Evolutionary conservation across 1,284 basidiomycete genomes (phyloP).

Genomic region (Irpex rosettiformis): DNA sequence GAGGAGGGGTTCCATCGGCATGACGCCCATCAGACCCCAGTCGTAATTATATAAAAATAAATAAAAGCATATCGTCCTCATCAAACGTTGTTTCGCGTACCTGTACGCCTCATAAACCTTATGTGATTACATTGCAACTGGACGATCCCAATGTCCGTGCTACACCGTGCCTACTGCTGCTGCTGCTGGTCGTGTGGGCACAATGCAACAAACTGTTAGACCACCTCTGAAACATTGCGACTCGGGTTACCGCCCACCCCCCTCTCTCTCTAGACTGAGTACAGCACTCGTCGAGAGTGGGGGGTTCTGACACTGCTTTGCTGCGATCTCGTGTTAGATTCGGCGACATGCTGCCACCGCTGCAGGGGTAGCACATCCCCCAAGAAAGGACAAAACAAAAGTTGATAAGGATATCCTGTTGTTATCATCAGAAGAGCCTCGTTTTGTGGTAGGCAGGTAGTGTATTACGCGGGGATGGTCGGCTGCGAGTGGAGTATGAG

Average conservation of each 20-base stretch:
- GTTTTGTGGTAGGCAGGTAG: not conserved
- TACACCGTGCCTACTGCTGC: not conserved
- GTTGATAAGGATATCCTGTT: not conserved
- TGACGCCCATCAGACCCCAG: not conserved
- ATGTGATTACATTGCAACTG: not conserved
- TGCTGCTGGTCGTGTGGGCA: not conserved
- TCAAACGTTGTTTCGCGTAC: too few relatives aligned
- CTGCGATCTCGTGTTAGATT: not conserved
- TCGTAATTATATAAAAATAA: not conserved
- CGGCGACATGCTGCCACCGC: not conserved
- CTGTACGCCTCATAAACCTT: not conserved
- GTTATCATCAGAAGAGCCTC: not conserved
- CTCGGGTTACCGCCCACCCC: not conserved
- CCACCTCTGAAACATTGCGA: not conserved
- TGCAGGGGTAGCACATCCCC: not conserved
- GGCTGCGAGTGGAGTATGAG: too few relatives aligned
- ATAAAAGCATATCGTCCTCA: too few relatives aligned
- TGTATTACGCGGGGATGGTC: not conserved
- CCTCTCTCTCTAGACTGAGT: too few relatives aligned
- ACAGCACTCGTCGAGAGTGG: too few relatives aligned
- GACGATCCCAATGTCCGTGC: not conserved
- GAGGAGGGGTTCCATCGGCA: not conserved
- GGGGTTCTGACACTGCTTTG: not conserved
- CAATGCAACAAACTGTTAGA: not conserved
- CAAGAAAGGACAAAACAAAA: too few relatives aligned